Conservation (phyloP, 371 early-diverging fungal species). For the Smittium mucronatum region DNA sequence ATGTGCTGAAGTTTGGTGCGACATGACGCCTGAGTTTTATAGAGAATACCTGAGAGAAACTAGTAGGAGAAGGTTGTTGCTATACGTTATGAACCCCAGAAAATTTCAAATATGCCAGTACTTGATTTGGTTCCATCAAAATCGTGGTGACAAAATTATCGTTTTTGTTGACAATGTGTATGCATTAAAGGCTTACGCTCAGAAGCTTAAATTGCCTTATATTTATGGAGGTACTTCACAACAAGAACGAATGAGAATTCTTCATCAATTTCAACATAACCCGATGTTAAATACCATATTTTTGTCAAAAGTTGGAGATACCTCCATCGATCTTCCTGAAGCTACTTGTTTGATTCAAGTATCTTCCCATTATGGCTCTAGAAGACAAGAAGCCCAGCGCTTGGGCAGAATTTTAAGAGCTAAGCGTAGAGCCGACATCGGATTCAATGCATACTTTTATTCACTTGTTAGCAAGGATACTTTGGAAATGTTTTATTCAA, state of each 20-base stretch:
- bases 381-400: conserved; percentile 99
- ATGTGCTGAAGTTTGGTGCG: conserved; percentile 99
- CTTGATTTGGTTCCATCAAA: conserved; percentile 90
- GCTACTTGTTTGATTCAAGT: conserved; percentile 99
- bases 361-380: conserved; percentile 96
- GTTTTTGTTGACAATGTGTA: conserved; percentile 99
- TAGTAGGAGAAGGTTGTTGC: conserved; percentile 65
- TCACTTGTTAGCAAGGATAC: conserved; percentile 97
- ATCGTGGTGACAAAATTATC: conserved; percentile 97
- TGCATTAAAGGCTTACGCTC: conserved; percentile 90
- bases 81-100: conserved; percentile 97
- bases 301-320: conserved; percentile 98
- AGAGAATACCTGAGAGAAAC: conserved; percentile 75
- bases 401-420: conserved; percentile 97
- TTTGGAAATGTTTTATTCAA: conserved; percentile 98
- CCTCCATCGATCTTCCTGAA: conserved; percentile 98
- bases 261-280: conserved; percentile 93
- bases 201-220: conserved; percentile 78
- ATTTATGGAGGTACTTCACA: conserved; percentile 97
- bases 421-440: conserved; percentile 92
- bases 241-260: conserved; percentile 88
- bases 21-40: conserved; percentile 98
- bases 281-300: conserved; percentile 93
- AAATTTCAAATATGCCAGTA: conserved; percentile 98
- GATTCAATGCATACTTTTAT: conserved; percentile 97